A percentile compares a stretch with the other conserved stretches of the same genome.
These are phyloP conservation scores for Daldinia sp. DNA, from an alignment of 2,329 filamentous ascomycete genomes.

Conservation along the genomic window DNA sequence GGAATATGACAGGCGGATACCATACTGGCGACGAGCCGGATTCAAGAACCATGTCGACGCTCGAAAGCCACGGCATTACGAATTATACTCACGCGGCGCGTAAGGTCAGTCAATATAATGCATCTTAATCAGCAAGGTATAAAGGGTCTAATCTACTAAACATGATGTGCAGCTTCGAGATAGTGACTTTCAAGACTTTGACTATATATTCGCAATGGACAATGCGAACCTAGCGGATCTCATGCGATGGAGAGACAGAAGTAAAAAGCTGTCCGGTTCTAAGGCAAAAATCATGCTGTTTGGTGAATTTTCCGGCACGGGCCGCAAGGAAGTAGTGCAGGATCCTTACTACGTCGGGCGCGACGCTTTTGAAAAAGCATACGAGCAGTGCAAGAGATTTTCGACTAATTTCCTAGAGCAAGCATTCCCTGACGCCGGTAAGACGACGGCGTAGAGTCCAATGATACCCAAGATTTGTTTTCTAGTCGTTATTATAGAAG, in stretches of 20 bases:
- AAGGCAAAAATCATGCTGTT: conserved; percentile 82
- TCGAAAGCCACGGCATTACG: conserved; percentile 78
- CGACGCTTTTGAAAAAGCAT: conserved; percentile 86
- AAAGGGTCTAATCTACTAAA: conserved; percentile 8
- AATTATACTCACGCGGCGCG: conserved; percentile 83
- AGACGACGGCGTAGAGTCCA: conserved; percentile 32
- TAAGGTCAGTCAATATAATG: conserved; percentile 64
- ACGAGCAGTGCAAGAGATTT: conserved; percentile 83
- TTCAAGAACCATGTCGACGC: conserved; percentile 82
- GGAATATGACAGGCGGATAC: conserved; percentile 72
- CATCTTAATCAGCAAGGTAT: background rate
- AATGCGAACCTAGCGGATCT: conserved; percentile 85
- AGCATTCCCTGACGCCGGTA: conserved; percentile 58
- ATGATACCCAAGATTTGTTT: conserved; percentile 33
- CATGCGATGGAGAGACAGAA: conserved; percentile 65
- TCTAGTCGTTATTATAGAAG: conserved; percentile 17
- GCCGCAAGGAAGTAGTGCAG: conserved; percentile 76
- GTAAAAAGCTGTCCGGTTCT: conserved; percentile 65
- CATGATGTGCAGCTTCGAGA: conserved; percentile 59
- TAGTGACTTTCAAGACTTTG: conserved; percentile 84
- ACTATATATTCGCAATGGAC: conserved; percentile 98
- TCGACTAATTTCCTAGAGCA: conserved; percentile 79
- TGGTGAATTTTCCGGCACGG: conserved; percentile 80
- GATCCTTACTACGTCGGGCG: conserved; percentile 95
- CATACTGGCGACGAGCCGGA: conserved; percentile 84